Conservation (phyloP, 768 basidiomycete genomes). For the Leucosporidium scottii region DNA sequence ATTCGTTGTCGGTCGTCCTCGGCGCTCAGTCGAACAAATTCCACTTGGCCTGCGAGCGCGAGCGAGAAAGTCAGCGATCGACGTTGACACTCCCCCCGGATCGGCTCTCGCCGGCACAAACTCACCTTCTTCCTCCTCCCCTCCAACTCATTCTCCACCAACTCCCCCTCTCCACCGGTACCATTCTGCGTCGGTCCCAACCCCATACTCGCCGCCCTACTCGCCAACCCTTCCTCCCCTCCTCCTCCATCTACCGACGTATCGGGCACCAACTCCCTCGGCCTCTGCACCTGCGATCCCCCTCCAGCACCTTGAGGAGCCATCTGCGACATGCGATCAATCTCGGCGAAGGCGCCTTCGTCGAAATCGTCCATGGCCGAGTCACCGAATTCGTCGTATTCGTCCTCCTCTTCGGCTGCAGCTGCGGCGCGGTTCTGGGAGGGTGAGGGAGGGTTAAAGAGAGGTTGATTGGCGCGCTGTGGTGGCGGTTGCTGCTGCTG, state of each 20-base stretch:
- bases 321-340: conserved; percentile 21
- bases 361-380: conserved; percentile 4
- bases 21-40: not conserved
- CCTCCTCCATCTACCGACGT: not conserved
- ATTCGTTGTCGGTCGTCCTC: not conserved
- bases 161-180: not conserved
- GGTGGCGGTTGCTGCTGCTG: too few relatives aligned
- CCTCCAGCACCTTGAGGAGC: not conserved
- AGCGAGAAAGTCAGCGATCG: not conserved
- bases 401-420: conserved; percentile 17
- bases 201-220: not conserved
- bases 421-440: not conserved
- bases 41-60: not conserved
- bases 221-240: not conserved
- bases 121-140: not conserved
- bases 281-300: not conserved
- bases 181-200: not conserved
- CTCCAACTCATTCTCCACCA: not conserved
- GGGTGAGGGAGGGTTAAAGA: conserved; percentile 25
- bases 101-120: too few relatives aligned
- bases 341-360: conserved; percentile 10
- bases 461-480: not conserved
- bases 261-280: not conserved
- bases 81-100: too few relatives aligned
- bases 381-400: conserved; percentile 5